phyloP scores from a whole-genome alignment of 768 basidiomycete species.

The Collybiopsis confluens region DNA sequence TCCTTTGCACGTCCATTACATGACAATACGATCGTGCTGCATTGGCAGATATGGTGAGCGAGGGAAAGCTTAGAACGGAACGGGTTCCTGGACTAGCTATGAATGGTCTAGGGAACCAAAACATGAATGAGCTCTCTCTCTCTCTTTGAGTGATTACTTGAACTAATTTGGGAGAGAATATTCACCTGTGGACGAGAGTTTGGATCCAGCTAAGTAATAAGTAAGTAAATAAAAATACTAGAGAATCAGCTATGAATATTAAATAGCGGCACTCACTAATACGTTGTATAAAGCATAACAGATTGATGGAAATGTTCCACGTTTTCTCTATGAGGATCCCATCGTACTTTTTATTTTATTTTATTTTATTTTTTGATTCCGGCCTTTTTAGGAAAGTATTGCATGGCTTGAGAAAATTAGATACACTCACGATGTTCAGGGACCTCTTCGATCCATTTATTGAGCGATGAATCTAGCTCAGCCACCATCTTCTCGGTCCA shows the following conservation, averaged over 20 bases:
- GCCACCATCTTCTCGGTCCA: constrained; percentile 59
- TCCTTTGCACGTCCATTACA: constrained; percentile 7
- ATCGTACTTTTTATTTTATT: too few species aligned
- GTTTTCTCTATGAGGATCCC: constrained; percentile 40
- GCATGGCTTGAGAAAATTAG: not conserved
- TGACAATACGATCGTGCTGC: constrained; percentile 6
- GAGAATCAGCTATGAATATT: not conserved
- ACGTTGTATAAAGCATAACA: constrained; percentile 36
- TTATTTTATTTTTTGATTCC: too few species aligned
- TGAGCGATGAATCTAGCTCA: constrained; percentile 72
- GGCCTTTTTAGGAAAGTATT: not conserved
- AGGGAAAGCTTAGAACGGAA: constrained; percentile 3
- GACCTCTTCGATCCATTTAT: constrained; percentile 70
- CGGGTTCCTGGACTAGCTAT: not conserved
- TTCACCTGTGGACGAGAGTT: not conserved
- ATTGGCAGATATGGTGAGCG: constrained; percentile 6
- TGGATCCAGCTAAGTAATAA: constrained; percentile 33
- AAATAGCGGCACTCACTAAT: not conserved
- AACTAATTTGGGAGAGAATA: constrained; percentile 45
- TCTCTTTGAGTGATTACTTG: too few species aligned
- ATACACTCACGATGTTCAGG: constrained; percentile 44
- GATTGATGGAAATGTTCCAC: constrained; percentile 42
- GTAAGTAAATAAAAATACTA: too few species aligned
- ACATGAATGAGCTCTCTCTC: constrained; percentile 25
- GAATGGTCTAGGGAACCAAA: constrained; percentile 29